phyloP scores from a whole-genome alignment of 2,329 filamentous ascomycete species.

The Aspergillus fijiensis region DNA sequence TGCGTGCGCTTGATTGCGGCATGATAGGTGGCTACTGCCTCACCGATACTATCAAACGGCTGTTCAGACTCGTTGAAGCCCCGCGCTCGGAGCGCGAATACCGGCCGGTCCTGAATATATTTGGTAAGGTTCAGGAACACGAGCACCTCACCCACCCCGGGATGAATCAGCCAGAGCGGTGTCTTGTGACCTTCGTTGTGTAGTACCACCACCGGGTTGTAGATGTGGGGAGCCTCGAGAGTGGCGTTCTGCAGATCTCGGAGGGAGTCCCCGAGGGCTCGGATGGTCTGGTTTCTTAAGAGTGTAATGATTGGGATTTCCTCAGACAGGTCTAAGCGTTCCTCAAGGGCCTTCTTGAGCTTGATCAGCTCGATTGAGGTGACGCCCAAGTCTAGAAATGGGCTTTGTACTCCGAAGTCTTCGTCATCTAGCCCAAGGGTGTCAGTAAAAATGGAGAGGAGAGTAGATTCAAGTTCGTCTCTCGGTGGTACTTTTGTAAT shows the following conservation, averaged over 20 bases:
- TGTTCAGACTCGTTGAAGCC: constrained; percentile 31
- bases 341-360: constrained; percentile 40
- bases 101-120: constrained; percentile 14
- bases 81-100: constrained; percentile 19
- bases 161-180: constrained; percentile 39
- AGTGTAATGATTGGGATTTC: constrained; percentile 42
- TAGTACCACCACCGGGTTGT: constrained; percentile 35
- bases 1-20: constrained; percentile 44
- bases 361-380: constrained; percentile 44
- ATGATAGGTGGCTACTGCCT: constrained; percentile 45
- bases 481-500: background rate
- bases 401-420: constrained; percentile 17
- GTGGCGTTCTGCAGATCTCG: constrained; percentile 5
- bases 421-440: constrained; percentile 11
- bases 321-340: constrained; percentile 22
- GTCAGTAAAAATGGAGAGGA: constrained; percentile 9
- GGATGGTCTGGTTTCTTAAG: constrained; percentile 27
- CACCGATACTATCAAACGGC: constrained; percentile 40
- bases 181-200: constrained; percentile 25
- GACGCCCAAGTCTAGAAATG: constrained; percentile 31
- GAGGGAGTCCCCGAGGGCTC: constrained; percentile 31
- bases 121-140: constrained; percentile 37
- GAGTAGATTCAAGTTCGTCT: constrained; percentile 7
- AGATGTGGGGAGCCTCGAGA: constrained; percentile 10
- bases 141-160: constrained; percentile 41